Evolutionary conservation across 176 grass and related monocot genomes (phyloP), one percentile per base, ranked within the genome.

Genomic region (Oryza meyeriana): DNA sequence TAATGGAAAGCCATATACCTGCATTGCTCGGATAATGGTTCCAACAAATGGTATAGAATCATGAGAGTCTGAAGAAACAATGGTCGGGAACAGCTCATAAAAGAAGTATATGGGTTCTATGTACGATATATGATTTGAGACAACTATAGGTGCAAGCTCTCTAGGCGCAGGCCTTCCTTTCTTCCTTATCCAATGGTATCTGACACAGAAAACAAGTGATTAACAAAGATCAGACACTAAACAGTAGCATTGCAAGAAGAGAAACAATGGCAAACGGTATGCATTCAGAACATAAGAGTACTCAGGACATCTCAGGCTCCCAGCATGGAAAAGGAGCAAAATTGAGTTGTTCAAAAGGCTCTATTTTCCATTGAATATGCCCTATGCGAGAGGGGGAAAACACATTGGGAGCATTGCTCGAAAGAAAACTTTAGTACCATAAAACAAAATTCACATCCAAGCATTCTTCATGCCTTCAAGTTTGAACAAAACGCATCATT

Each of bases 1-100:
- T 52, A 75, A 61, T 57, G 27, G 24, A 31, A 68, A 68, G 8
- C 32, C 5, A n/a, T 17, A 76, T 70, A 85, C 96, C 96, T 99
- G 96, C 96, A 99, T 99, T n/a, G 96, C 89, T 69, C 96, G 91
- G 67, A 99, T 93, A 76, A 99, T 99, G 72, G 91, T 95, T 74
- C 96, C 96, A 77, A 99, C 96, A 80, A 99, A 89, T 16, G 96
- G 96, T 76, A 99, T 80, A 35, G 91, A 44, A 93, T 99, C 96
- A 78, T 99, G 96, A 18, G 96, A 99, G 4, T 99, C 96, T 0
- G 96, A 99, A 22, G 93, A 94, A 86, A 99, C 96, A 84, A 99
- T 99, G 69, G 96, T 99, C 11, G 96, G 96, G 80, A 88, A 95
- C 76, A 99, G 74, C 82, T 99, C 96, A 44, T 95, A 99, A 87